phyloP scores from a whole-genome alignment of 169 alveolate species.

The Plasmodium inui region DNA sequence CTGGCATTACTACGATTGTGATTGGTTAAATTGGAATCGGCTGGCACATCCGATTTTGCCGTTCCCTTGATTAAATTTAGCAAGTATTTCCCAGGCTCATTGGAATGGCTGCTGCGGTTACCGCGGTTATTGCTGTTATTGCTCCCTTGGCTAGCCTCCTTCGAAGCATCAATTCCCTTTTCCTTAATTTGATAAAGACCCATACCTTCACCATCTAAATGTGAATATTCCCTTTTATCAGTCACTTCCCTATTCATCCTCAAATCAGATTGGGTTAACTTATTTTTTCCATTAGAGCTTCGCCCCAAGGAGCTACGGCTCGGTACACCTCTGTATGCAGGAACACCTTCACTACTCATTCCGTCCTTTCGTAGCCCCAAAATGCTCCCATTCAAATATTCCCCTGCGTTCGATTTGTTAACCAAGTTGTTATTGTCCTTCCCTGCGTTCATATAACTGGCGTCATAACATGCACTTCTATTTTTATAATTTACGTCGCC shows the following conservation, averaged over 20 bases:
- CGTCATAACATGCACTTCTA: neutral
- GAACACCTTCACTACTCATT: neutral
- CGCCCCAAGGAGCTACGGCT: neutral
- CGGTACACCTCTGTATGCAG: neutral
- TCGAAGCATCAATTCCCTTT: neutral
- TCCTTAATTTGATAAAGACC: neutral
- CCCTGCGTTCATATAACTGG: neutral
- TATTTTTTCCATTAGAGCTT: neutral
- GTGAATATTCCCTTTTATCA: neutral
- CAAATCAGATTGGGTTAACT: neutral
- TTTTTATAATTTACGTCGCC: neutral
- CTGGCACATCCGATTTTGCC: neutral
- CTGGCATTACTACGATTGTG: neutral
- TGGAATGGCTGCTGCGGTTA: neutral
- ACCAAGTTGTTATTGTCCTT: neutral
- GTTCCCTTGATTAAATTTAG: constrained; percentile 40
- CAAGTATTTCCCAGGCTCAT: constrained; percentile 26
- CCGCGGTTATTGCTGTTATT: neutral
- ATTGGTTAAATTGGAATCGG: neutral
- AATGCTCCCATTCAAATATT: neutral
- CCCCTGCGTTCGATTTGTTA: neutral
- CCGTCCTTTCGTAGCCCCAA: neutral
- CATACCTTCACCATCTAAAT: neutral
- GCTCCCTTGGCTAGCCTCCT: neutral
- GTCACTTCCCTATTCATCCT: neutral